Percentiles rank a stretch among this genome's conserved stretches.
These are phyloP conservation scores for Carex cristatella DNA, from an alignment of 176 grass and related monocot genomes.

Conservation along the genomic window DNA sequence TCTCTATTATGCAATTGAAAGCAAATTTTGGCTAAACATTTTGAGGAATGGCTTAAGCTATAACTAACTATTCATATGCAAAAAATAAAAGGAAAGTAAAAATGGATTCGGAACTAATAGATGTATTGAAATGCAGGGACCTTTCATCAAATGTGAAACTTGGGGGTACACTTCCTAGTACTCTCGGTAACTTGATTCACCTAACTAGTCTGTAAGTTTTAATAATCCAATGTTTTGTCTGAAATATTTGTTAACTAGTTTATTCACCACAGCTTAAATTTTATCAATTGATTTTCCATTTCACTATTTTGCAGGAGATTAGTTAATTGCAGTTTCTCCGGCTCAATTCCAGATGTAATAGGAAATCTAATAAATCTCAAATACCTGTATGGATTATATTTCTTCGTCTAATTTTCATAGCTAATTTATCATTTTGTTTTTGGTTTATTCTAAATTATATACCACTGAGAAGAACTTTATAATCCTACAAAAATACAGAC, in stretches of 20 bases:
- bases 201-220: slow-evolving; percentile 51
- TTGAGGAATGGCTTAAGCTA: neutral
- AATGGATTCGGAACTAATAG: too few species aligned
- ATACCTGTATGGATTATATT: slow-evolving; percentile 44
- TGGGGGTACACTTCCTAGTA: slow-evolving; percentile 33
- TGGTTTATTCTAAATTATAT: neutral
- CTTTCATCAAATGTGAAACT: slow-evolving; percentile 53
- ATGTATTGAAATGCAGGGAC: slow-evolving; percentile 47
- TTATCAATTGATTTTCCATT: slow-evolving; percentile 11
- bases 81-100: neutral
- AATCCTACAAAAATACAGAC: neutral
- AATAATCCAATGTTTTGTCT: slow-evolving; percentile 2
- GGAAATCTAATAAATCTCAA: slow-evolving; percentile 46
- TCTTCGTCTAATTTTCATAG: neutral
- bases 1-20: neutral
- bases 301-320: slow-evolving; percentile 36
- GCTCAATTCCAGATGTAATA: slow-evolving; percentile 51
- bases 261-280: neutral
- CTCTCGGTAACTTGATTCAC: slow-evolving; percentile 51
- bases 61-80: neutral
- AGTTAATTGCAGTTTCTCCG: slow-evolving; percentile 48
- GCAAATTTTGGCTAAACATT: neutral
- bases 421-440: neutral
- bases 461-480: too few species aligned
- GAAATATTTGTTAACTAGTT: neutral